phyloP scores from a whole-genome alignment of 2,329 filamentous ascomycete genomes.

The Ceratocystis lukuohia region DNA sequence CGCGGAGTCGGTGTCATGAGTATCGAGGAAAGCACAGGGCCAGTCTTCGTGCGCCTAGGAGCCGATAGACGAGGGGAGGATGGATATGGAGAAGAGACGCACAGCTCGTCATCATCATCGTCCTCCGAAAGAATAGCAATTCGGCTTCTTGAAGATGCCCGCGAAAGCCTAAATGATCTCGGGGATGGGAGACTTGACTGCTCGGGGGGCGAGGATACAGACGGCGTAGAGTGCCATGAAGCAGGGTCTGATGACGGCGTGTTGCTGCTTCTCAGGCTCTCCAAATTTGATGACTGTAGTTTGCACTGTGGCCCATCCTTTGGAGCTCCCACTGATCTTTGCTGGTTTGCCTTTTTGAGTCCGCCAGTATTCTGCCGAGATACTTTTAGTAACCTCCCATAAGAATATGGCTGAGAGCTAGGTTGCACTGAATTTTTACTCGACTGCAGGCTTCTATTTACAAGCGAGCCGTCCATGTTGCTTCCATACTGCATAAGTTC shows the following conservation, averaged over 20 bases:
- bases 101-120: conserved; percentile 38
- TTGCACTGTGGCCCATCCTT: background rate
- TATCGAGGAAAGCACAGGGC: background rate
- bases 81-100: conserved; percentile 32
- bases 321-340: too few species aligned
- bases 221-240: background rate
- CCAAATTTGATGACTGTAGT: background rate
- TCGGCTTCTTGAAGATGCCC: background rate
- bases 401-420: background rate
- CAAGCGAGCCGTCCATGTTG: background rate
- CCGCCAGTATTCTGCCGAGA: too few species aligned
- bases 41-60: background rate
- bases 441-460: background rate
- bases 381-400: background rate
- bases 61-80: background rate
- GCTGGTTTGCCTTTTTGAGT: too few species aligned
- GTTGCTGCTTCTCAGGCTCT: background rate
- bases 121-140: background rate
- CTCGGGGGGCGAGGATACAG: background rate
- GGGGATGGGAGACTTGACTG: background rate
- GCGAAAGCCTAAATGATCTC: background rate
- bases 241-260: background rate
- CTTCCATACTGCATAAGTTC: background rate
- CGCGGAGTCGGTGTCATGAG: conserved; percentile 29
- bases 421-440: background rate